Conservation (phyloP, 805 yeast species). For the Monosporozyma siamensis region DNA sequence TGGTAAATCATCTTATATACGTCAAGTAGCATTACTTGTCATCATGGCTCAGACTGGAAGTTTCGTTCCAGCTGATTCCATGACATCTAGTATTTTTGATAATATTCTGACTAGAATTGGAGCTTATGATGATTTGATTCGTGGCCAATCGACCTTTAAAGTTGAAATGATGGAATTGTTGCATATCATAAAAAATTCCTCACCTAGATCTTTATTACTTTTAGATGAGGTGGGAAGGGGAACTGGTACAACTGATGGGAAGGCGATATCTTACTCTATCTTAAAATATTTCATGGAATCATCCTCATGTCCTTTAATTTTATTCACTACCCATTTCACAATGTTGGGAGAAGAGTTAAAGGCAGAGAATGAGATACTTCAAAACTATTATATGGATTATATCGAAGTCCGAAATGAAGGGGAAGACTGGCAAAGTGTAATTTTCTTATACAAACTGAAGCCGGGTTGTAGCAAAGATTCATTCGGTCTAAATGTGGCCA, state of each 20-base stretch:
- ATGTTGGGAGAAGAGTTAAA: constrained; percentile 40
- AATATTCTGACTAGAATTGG: constrained; percentile 60
- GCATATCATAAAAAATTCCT: constrained; percentile 71
- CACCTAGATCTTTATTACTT: constrained; percentile 68
- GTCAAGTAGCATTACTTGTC: constrained; percentile 40
- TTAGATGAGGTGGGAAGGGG: constrained; percentile 97
- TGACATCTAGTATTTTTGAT: constrained; percentile 59
- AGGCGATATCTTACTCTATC: constrained; percentile 68
- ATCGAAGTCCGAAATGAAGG: constrained; percentile 32
- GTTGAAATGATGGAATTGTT: constrained; percentile 95
- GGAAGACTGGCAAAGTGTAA: constrained; percentile 34
- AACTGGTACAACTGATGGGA: constrained; percentile 74
- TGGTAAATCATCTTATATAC: constrained; percentile 51
- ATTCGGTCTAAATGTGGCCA: constrained; percentile 81
- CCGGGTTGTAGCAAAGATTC: constrained; percentile 50
- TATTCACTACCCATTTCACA: constrained; percentile 84
- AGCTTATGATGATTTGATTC: constrained; percentile 66
- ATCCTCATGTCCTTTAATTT: constrained; percentile 41
- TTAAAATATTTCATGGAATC: constrained; percentile 44
- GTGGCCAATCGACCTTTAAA: constrained; percentile 81
- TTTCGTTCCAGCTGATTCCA: constrained; percentile 40
- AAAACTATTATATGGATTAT: constrained; percentile 67
- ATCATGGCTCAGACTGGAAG: constrained; percentile 54
- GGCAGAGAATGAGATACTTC: constrained; percentile 32
- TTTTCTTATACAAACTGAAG: constrained; percentile 44